A percentile compares a stretch with the other conserved stretches of the same genome.
Evolutionary conservation across 1,284 basidiomycete species (phyloP).

Genomic region (Trichosporon sp.): DNA sequence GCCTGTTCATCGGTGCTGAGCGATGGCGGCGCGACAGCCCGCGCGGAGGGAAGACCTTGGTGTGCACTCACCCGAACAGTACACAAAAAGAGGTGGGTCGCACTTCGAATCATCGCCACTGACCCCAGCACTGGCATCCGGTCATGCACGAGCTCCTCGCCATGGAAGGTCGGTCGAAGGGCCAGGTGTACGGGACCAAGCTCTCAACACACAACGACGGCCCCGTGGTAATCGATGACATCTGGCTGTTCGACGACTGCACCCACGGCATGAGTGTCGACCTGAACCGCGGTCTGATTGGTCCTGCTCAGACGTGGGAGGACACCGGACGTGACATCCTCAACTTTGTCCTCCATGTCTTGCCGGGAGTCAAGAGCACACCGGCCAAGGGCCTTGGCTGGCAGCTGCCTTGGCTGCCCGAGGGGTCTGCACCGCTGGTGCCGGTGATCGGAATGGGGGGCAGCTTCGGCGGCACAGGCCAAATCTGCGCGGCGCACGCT

Average conservation of each 20-base stretch:
- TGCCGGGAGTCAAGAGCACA: slow-evolving; percentile 40
- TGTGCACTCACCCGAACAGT: slow-evolving; percentile 20
- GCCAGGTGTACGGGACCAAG: slow-evolving; percentile 10
- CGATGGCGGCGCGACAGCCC: slow-evolving; percentile 14
- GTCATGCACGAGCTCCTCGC: slow-evolving; percentile 54
- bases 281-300: slow-evolving; percentile 59
- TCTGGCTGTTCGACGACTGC: slow-evolving; percentile 72
- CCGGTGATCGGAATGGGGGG: slow-evolving; percentile 50
- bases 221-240: slow-evolving; percentile 58
- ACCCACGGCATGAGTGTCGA: slow-evolving; percentile 71
- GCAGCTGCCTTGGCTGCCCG: slow-evolving; percentile 12
- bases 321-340: slow-evolving; percentile 48
- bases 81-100: slow-evolving; percentile 27
- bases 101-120: neutral
- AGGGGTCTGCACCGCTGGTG: slow-evolving; percentile 4
- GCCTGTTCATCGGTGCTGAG: slow-evolving; percentile 17
- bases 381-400: neutral
- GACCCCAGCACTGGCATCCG: slow-evolving; percentile 57
- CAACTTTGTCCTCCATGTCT: slow-evolving; percentile 49
- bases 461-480: slow-evolving; percentile 62
- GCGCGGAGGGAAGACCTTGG: slow-evolving; percentile 10
- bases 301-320: slow-evolving; percentile 36
- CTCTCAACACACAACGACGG: neutral
- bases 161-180: neutral
- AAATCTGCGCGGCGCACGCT: neutral